These are phyloP conservation scores for Penicillium crustosum DNA, from an alignment of 2,329 filamentous ascomycete species.

Conservation along the genomic window DNA sequence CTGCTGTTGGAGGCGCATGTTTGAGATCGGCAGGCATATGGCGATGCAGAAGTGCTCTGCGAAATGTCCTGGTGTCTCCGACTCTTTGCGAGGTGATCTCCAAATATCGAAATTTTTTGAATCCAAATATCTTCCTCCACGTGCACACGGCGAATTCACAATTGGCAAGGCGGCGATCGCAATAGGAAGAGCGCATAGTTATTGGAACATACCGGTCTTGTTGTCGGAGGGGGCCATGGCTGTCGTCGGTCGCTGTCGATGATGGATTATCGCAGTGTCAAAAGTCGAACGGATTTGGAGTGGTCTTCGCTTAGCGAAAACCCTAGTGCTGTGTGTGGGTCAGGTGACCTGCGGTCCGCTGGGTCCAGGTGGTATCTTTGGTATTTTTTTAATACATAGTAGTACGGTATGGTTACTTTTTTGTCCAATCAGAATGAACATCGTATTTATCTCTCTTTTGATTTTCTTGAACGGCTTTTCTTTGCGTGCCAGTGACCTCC, in stretches of 20 bases:
- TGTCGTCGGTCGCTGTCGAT: constrained; percentile 45
- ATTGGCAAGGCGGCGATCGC: constrained; percentile 43
- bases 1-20: background rate
- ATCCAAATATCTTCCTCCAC: constrained; percentile 6
- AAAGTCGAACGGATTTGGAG: constrained; percentile 39
- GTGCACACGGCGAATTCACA: constrained; percentile 22
- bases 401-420: background rate
- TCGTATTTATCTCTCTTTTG: constrained; percentile 1
- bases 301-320: constrained; percentile 44
- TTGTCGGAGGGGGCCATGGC: constrained; percentile 49
- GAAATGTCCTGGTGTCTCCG: background rate
- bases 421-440: constrained; percentile 2
- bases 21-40: background rate
- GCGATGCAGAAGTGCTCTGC: background rate
- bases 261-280: constrained; percentile 46
- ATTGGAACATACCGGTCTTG: constrained; percentile 47
- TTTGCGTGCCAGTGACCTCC: background rate
- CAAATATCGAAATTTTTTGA: constrained; percentile 12
- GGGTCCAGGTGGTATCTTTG: constrained; percentile 12
- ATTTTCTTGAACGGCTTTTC: constrained; percentile 6
- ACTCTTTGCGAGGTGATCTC: constrained; percentile 3
- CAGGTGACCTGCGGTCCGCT: constrained; percentile 32
- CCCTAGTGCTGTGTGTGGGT: constrained; percentile 42
- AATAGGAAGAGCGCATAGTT: constrained; percentile 21
- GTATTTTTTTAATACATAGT: constrained; percentile 4